Conservation (phyloP, 1,284 basidiomycete species). For the Cryptococcus sp. region DNA sequence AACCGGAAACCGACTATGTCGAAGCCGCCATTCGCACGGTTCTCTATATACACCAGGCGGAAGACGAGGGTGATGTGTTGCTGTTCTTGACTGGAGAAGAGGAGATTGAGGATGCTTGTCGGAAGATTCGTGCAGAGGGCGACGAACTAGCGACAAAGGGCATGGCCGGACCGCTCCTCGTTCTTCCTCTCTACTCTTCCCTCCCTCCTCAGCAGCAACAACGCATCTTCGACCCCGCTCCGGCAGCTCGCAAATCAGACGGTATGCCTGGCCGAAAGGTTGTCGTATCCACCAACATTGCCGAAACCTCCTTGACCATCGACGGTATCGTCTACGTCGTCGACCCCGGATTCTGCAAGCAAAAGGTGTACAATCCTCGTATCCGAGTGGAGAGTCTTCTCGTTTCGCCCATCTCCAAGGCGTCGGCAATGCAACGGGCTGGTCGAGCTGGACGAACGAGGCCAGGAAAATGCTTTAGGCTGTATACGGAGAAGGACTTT, state of each 20-base stretch:
- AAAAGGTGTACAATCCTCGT: constrained; percentile 94
- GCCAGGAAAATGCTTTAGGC: constrained; percentile 93
- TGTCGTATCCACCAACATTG: constrained; percentile 94
- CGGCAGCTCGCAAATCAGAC: constrained; percentile 55
- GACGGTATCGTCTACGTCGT: constrained; percentile 99
- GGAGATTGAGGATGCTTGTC: constrained; percentile 95
- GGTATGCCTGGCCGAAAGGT: constrained; percentile 88
- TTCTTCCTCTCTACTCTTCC: constrained; percentile 89
- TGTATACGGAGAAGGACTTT: constrained; percentile 98
- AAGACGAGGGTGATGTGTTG: constrained; percentile 87
- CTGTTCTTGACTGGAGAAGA: constrained; percentile 97
- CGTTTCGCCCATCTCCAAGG: constrained; percentile 93
- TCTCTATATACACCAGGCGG: constrained; percentile 94
- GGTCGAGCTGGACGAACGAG: constrained; percentile 93
- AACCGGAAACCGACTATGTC: constrained; percentile 93
- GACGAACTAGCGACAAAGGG: constrained; percentile 69
- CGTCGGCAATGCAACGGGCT: constrained; percentile 90
- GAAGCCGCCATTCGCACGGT: constrained; percentile 96
- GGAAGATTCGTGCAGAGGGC: constrained; percentile 85
- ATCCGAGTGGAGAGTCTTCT: constrained; percentile 93
- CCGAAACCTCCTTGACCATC: constrained; percentile 95
- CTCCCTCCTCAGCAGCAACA: constrained; percentile 91
- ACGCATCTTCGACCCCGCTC: constrained; percentile 86
- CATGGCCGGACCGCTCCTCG: constrained; percentile 75
- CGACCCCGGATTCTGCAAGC: constrained; percentile 95